Base-by-base conservation (phyloP, 2,329 filamentous ascomycete genomes). In the Penicillium fuscoglaucum region DNA sequence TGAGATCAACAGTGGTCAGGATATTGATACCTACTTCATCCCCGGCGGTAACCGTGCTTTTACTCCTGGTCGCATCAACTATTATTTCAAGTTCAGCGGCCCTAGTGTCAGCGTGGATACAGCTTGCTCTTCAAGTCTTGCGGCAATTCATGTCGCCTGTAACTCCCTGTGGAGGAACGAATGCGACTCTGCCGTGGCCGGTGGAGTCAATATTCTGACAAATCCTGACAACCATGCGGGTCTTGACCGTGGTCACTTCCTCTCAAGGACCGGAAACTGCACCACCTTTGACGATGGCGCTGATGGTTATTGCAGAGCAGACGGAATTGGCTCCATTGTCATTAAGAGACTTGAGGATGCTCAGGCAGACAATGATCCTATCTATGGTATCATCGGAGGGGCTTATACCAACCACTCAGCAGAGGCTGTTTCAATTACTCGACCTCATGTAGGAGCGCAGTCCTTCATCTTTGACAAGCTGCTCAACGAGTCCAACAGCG, bases 281-380 rank as follows among this genome's bases (percentile, higher is more conserved):
- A 90, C 91, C 69, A 91, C 90, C 0, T 95, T 91, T 70, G 90
- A 93, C 72, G 87, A 91, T 62, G 85, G 83, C 39, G 90, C 90
- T 3, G 89, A 93, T 74, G 90, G 90, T 1, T 93, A 95, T 75
- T 93, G 90, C 76, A 87, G 90, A 70, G 90, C 86, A 54, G 90
- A 95, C 66, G 87, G 85, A 19, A 88, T 89, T 60, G 90, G 87
- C 1, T 87, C 88, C 0, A 82, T 95, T 49, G 82, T 95, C 24
- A 78, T 95, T 48, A 96, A 96, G 80, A 83, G 90, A 35, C 84
- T 93, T 2, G 87, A 91, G 54, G 90, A 93, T 73, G 91, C 91
- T 1, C 73, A 90, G 52, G 84, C 84, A 0, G 90, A 95, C 67
- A 87, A 90, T 59, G 91, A 95, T 54, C 73, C 74, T 0, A 78